phyloP scores from a whole-genome alignment of 1,284 basidiomycete genomes.

The Ganoderma sinense region DNA sequence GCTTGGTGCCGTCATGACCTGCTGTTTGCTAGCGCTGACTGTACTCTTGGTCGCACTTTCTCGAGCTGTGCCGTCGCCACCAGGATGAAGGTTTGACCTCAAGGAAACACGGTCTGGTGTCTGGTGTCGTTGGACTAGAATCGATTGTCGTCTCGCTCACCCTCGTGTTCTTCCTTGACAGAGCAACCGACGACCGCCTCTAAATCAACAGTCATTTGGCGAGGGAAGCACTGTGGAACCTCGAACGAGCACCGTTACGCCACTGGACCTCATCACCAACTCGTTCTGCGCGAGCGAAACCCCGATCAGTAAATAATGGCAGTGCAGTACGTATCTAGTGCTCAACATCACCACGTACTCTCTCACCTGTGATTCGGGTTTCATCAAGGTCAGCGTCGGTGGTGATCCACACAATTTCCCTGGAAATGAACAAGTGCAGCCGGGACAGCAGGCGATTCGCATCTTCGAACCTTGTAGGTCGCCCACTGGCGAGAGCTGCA shows the following conservation, averaged over 20 bases:
- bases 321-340: slow-evolving; percentile 45
- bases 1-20: not conserved
- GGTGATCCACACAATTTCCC: slow-evolving; percentile 51
- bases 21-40: not conserved
- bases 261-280: slow-evolving; percentile 54
- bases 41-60: slow-evolving; percentile 9
- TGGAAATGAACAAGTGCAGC: slow-evolving; percentile 47
- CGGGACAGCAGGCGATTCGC: slow-evolving; percentile 40
- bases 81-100: slow-evolving; percentile 35
- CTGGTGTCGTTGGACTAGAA: slow-evolving; percentile 56
- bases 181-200: slow-evolving; percentile 53
- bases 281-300: slow-evolving; percentile 63
- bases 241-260: slow-evolving; percentile 45
- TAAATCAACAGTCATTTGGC: slow-evolving; percentile 51
- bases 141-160: slow-evolving; percentile 54
- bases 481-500: slow-evolving; percentile 45
- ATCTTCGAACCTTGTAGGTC: slow-evolving; percentile 47
- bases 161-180: slow-evolving; percentile 54
- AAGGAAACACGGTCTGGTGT: slow-evolving; percentile 50
- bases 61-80: slow-evolving; percentile 25
- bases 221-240: slow-evolving; percentile 42
- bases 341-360: not conserved
- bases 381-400: slow-evolving; percentile 47
- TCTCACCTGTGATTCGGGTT: slow-evolving; percentile 14
- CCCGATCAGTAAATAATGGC: slow-evolving; percentile 57